These are phyloP conservation scores for Saksenaea vasiformis DNA, from an alignment of 371 early-diverging fungal species.

Conservation along the genomic window DNA sequence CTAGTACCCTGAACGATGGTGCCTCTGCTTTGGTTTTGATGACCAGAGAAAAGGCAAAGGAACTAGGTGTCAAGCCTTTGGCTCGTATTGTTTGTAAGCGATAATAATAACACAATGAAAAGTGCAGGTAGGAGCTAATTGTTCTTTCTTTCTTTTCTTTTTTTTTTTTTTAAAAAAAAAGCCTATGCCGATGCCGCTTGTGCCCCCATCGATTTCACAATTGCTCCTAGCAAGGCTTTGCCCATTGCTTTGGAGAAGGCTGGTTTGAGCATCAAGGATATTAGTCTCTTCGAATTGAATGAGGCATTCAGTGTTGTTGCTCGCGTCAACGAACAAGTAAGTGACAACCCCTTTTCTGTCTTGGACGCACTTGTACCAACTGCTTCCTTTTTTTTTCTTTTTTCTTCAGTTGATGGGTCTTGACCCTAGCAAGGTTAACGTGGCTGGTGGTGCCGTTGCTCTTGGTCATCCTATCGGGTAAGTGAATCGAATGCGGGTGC, in stretches of 20 bases:
- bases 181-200: constrained; percentile 83
- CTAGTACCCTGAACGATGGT: constrained; percentile 94
- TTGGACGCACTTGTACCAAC: too few relatives aligned
- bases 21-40: constrained; percentile 94
- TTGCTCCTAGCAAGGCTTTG: constrained; percentile 91
- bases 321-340: constrained; percentile 73
- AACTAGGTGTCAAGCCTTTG: constrained; percentile 80
- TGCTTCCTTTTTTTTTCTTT: too few relatives aligned
- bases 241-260: constrained; percentile 86
- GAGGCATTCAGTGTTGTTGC: constrained; percentile 95
- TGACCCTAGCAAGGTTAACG: constrained; percentile 76
- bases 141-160: neutral
- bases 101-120: too few relatives aligned
- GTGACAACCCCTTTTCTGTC: too few relatives aligned
- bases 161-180: constrained; percentile 3
- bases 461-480: constrained; percentile 93
- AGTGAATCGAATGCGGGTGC: constrained; percentile 9
- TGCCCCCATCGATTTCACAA: constrained; percentile 91
- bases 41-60: constrained; percentile 74
- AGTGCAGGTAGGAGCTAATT: constrained; percentile 20
- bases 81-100: constrained; percentile 67
- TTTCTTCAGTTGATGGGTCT: constrained; percentile 73
- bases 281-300: constrained; percentile 87
- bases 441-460: constrained; percentile 91
- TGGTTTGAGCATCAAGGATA: constrained; percentile 72